phyloP scores from a whole-genome alignment of 371 early-diverging fungal species.

The Fennellomyces sp. region DNA sequence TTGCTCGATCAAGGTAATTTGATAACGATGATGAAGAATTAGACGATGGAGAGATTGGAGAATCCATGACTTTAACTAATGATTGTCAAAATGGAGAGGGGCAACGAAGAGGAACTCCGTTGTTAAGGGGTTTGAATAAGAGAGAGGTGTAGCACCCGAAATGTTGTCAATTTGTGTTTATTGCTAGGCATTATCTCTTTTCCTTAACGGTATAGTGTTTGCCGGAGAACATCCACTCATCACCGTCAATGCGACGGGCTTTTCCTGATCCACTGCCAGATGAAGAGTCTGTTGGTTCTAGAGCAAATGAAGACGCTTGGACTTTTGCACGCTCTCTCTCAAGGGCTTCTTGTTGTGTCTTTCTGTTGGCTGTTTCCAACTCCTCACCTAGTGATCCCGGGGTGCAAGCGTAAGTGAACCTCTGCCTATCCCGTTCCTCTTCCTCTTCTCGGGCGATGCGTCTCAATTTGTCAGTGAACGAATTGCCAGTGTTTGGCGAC shows the following conservation, averaged over 20 bases:
- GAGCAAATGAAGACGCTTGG: not conserved
- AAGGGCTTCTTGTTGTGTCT: not conserved
- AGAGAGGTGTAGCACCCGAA: no score
- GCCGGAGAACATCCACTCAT: slow-evolving; percentile 20
- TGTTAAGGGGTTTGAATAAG: not conserved
- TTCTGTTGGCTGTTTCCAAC: slow-evolving; percentile 5
- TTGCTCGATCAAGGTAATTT: slow-evolving; percentile 20
- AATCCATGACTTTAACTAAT: no score
- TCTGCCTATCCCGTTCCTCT: slow-evolving; percentile 1
- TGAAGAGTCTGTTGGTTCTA: slow-evolving; percentile 1
- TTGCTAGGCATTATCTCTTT: not conserved
- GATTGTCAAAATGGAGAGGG: no score
- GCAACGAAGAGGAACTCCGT: not conserved
- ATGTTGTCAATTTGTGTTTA: not conserved
- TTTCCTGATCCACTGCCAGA: not conserved
- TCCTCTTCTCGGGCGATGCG: slow-evolving; percentile 13
- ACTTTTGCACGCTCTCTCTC: slow-evolving; percentile 5
- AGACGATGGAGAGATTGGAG: slow-evolving; percentile 20
- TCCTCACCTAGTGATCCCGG: slow-evolving; percentile 9
- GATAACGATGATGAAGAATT: slow-evolving; percentile 35
- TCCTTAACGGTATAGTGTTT: slow-evolving; percentile 15
- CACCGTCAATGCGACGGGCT: slow-evolving; percentile 13
- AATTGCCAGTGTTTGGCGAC: not conserved
- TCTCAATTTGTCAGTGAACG: slow-evolving; percentile 11
- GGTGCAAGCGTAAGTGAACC: not conserved